Percentiles rank a stretch among this genome's conserved stretches.
Conservation (phyloP, 2,329 filamentous ascomycete species). For the Herpotrichia juniperi region DNA sequence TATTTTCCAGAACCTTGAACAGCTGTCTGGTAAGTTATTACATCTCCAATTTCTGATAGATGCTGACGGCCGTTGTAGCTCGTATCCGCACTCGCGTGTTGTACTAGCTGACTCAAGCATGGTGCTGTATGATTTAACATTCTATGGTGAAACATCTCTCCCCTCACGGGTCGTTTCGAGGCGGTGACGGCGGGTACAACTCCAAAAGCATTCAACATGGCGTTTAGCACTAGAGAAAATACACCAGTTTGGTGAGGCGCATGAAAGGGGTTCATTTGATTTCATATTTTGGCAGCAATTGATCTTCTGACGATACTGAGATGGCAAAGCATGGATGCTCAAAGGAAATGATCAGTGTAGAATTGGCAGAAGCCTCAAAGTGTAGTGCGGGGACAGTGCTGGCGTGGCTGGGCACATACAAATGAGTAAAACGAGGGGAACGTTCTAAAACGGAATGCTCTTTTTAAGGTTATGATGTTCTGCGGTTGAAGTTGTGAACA, state of each 20-base stretch:
- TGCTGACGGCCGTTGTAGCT: constrained; percentile 27
- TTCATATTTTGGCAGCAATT: background rate
- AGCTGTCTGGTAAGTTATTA: constrained; percentile 71
- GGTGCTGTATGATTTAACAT: background rate
- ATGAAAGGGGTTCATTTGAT: constrained; percentile 5
- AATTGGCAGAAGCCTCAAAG: constrained; percentile 8
- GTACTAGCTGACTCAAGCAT: constrained; percentile 40
- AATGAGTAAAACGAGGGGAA: background rate
- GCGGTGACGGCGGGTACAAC: background rate
- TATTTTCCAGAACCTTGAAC: constrained; percentile 82
- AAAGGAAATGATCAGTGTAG: constrained; percentile 6
- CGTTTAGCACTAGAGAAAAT: constrained; percentile 20
- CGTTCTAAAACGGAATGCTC: background rate
- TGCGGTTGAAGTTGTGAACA: constrained; percentile 10
- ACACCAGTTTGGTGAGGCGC: constrained; percentile 2
- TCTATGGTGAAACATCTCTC: constrained; percentile 1
- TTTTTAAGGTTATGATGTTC: background rate
- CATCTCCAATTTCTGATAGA: background rate
- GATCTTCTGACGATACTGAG: background rate
- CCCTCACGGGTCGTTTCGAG: background rate
- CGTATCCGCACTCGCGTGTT: constrained; percentile 56
- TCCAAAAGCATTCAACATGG: constrained; percentile 46
- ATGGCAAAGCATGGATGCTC: background rate
- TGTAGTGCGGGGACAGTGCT: constrained; percentile 10
- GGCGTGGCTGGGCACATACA: background rate